Evolutionary conservation across 257 asterid species (phyloP).

Genomic region (Nicotiana benthamiana): DNA sequence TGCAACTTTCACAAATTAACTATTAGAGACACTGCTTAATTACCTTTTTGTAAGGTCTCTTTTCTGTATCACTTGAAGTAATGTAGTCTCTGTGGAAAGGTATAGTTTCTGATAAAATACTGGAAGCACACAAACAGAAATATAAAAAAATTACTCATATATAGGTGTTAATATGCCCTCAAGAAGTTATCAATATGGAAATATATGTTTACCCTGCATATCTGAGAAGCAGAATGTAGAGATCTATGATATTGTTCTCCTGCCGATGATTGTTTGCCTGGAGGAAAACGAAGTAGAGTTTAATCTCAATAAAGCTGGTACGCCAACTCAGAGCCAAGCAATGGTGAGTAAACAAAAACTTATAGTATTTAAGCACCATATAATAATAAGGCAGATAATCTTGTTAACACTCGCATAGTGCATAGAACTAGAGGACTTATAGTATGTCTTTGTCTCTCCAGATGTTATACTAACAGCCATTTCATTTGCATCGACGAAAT

Average conservation of each 20-base stretch:
- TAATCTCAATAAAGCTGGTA: slow-evolving; percentile 5
- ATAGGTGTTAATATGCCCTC: neutral
- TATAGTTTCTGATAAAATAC: slow-evolving; percentile 79
- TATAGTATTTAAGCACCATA: neutral
- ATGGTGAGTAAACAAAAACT: neutral
- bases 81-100: slow-evolving; percentile 66
- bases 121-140: slow-evolving; percentile 21
- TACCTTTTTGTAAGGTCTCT: slow-evolving; percentile 47
- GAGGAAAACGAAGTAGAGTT: neutral
- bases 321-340: neutral
- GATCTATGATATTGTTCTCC: slow-evolving; percentile 57
- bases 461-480: neutral
- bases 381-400: neutral
- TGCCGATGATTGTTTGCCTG: slow-evolving; percentile 60
- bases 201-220: slow-evolving; percentile 45
- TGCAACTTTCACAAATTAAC: neutral
- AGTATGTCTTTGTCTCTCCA: neutral
- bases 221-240: slow-evolving; percentile 60
- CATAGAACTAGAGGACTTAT: too few species aligned
- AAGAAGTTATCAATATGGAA: neutral
- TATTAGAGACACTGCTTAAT: neutral
- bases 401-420: neutral
- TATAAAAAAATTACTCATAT: neutral
- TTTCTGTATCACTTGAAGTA: slow-evolving; percentile 32
- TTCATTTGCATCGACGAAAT: neutral